These are phyloP conservation scores for Pulveroboletus sp. DNA, from an alignment of 1,284 basidiomycete genomes.

Conservation along the genomic window DNA sequence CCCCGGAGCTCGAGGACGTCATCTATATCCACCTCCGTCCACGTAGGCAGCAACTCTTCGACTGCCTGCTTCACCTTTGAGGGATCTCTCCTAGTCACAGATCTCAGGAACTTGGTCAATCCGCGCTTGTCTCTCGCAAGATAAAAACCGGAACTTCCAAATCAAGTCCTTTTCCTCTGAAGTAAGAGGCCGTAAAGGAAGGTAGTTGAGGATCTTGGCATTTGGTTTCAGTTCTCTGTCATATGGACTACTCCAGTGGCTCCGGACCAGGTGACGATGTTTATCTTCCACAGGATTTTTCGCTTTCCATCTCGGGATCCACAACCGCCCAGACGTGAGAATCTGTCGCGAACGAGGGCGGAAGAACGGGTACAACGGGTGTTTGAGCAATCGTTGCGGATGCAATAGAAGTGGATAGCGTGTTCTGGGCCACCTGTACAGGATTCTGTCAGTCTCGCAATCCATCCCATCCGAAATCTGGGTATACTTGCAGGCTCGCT, in stretches of 20 bases:
- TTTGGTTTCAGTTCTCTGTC: conserved; percentile 97
- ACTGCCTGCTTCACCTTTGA: conserved; percentile 94
- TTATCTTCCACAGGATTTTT: conserved; percentile 99
- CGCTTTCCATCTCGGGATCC: conserved; percentile 86
- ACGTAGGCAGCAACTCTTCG: conserved; percentile 91
- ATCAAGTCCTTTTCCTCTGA: conserved; percentile 94
- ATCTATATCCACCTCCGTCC: conserved; percentile 96
- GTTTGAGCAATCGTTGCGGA: conserved; percentile 37
- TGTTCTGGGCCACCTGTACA: conserved; percentile 34
- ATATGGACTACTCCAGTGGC: conserved; percentile 91
- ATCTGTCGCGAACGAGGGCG: conserved; percentile 52
- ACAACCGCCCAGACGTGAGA: conserved; percentile 83
- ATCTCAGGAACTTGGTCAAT: conserved; percentile 96
- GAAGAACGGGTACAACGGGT: conserved; percentile 44
- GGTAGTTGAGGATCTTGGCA: conserved; percentile 88
- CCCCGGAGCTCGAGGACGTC: conserved; percentile 95
- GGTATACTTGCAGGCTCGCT: conserved; percentile 68
- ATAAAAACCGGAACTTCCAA: conserved; percentile 98
- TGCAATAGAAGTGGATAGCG: conserved; percentile 37
- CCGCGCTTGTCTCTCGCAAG: conserved; percentile 87
- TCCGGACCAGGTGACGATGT: conserved; percentile 90
- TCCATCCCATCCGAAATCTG: neutral
- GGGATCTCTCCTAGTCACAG: conserved; percentile 95
- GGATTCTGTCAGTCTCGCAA: conserved; percentile 4
- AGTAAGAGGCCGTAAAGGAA: conserved; percentile 84